These are phyloP conservation scores for Zopfia rhizophila DNA, from an alignment of 2,329 filamentous ascomycete genomes.

Conservation along the genomic window DNA sequence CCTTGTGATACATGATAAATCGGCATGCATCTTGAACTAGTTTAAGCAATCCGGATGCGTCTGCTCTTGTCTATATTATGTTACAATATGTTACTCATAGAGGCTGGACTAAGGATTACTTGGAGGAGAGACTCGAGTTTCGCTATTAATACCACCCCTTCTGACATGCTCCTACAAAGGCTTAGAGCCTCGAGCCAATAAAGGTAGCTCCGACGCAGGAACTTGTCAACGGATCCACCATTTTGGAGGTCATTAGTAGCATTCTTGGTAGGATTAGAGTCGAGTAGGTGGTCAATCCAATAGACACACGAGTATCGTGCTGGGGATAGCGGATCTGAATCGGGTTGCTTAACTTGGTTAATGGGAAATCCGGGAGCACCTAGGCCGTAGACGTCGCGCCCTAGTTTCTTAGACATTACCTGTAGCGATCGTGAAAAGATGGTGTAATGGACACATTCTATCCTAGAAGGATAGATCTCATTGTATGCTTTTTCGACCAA, in stretches of 20 bases:
- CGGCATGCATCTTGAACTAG: slow-evolving; percentile 21
- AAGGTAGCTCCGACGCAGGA: slow-evolving; percentile 8
- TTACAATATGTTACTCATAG: slow-evolving; percentile 10
- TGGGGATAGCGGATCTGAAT: slow-evolving; percentile 34
- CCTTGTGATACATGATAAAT: slow-evolving; percentile 29
- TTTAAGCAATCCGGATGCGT: neutral
- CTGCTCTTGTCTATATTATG: slow-evolving; percentile 5
- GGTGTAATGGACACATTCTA: slow-evolving; percentile 22
- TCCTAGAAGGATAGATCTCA: slow-evolving; percentile 43
- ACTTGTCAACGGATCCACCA: slow-evolving; percentile 1
- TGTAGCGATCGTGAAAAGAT: slow-evolving; percentile 41
- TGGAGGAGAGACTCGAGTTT: slow-evolving; percentile 18
- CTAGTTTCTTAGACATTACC: slow-evolving; percentile 23
- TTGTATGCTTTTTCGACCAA: slow-evolving; percentile 32
- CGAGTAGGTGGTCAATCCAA: slow-evolving; percentile 49
- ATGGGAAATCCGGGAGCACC: slow-evolving; percentile 23
- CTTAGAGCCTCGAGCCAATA: slow-evolving; percentile 28
- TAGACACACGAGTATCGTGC: slow-evolving; percentile 43
- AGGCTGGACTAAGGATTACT: slow-evolving; percentile 10
- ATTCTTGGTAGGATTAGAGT: too few relatives aligned
- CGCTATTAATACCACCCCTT: slow-evolving; percentile 24
- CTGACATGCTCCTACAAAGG: slow-evolving; percentile 22
- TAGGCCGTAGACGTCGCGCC: slow-evolving; percentile 37
- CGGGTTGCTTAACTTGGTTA: slow-evolving; percentile 28
- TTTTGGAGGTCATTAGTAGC: too few relatives aligned